Evolutionary conservation across 2,329 filamentous ascomycete species (phyloP).

Genomic region (Microcera coccophila): DNA sequence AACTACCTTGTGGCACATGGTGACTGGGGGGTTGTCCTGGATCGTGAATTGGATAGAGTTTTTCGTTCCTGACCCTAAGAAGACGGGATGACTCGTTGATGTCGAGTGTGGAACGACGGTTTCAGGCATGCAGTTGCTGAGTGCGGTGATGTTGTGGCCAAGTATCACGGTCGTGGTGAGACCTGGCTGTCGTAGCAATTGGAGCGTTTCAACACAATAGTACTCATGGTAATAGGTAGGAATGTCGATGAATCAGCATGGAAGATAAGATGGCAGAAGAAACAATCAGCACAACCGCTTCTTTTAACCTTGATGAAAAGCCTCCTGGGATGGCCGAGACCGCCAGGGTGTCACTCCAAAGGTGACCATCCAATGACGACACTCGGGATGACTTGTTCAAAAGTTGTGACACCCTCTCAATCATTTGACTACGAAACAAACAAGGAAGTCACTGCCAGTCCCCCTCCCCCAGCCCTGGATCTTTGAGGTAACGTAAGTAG

Average conservation of each 20-base stretch:
- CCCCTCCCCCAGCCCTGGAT: neutral
- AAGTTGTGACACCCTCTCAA: neutral
- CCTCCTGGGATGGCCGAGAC: neutral
- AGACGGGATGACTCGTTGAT: neutral
- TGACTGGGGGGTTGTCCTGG: slow-evolving; percentile 12
- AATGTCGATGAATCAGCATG: neutral
- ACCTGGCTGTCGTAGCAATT: neutral
- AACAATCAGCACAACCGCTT: too few relatives aligned
- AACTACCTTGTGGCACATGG: slow-evolving; percentile 30
- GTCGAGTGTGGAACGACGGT: neutral
- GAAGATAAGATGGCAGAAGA: neutral
- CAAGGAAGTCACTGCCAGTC: neutral
- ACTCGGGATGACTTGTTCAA: neutral
- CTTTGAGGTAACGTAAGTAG: neutral
- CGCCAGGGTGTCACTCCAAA: neutral
- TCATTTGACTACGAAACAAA: neutral
- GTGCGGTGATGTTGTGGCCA: neutral
- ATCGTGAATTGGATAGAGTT: too few relatives aligned
- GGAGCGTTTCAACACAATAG: neutral
- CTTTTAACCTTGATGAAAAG: too few relatives aligned
- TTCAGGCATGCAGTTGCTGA: neutral
- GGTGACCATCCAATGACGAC: neutral
- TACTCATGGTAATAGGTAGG: neutral
- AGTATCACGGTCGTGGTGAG: neutral
- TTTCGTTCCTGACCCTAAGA: too few relatives aligned